Evolutionary conservation across 371 early-diverging fungal genomes (phyloP), one percentile per base, ranked within the genome.

Genomic region (Lichtheimia corymbifera): DNA sequence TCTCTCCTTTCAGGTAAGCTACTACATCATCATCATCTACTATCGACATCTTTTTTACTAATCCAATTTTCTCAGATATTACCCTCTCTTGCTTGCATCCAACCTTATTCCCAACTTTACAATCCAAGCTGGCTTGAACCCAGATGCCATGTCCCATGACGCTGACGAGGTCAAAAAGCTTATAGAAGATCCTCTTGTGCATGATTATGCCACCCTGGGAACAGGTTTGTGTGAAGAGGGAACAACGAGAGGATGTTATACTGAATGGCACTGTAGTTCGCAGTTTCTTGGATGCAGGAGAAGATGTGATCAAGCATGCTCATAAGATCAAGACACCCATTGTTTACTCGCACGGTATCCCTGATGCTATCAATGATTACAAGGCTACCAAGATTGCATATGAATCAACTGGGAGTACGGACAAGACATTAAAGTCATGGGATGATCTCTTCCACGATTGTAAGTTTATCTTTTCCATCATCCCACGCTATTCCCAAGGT

Each of bases 161-260:
- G 45, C 63, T 24, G 62, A 74, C 2, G 76, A 80, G 59, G 69
- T 85, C 5, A 58, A 71, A 50, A 77, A 66, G 13, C 86, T 82
- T 60, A 59, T 65, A 7, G 50, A 68, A 1, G 89, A 89, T 62
- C 84, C 86, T 6, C 68, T 88, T 14, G 66, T 85, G 5, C 83
- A 84, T 56, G 70, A 70, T 50, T 73, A 63, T 55, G 73, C 75
- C 17, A 72, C 79, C 9, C 59, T 85, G 50, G 63, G 59, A 9
- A 71, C 77, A 11, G 55, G 83, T 83, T 9, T 6, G 35, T 68
- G 68, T 62, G 55, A 43, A 62, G 12, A 50, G 41, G 30, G 13
- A 12, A 40, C 7, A 50, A 55, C 1, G 56, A 40, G 18, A 40
- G 49, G 17, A 22, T 27, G 41, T 43, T 27, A 28, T 7, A 25